These are phyloP conservation scores for Umbelopsis vinacea DNA, from an alignment of 192 early-diverging fungal species.

Conservation along the genomic window DNA sequence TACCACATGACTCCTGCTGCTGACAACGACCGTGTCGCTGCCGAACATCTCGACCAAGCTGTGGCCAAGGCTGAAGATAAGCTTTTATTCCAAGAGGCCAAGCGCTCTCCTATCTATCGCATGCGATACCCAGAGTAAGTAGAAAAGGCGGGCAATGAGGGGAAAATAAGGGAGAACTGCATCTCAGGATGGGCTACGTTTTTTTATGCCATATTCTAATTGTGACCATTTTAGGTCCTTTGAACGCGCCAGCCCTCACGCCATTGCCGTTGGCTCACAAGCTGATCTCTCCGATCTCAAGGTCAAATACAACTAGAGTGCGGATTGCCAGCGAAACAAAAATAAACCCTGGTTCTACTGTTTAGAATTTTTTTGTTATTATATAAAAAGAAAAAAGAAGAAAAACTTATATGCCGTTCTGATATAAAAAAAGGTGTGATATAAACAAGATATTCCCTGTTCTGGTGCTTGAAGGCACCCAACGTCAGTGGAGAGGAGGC, in stretches of 20 bases:
- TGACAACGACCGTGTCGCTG: conserved; percentile 31
- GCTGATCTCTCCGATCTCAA: conserved; percentile 36
- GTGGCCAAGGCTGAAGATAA: conserved; percentile 30
- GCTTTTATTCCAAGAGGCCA: conserved; percentile 36
- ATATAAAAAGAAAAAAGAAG: conserved; percentile 8
- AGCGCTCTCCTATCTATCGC: conserved; percentile 37
- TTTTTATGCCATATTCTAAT: conserved; percentile 1
- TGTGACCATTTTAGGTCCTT: conserved; percentile 23
- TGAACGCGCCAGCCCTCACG: conserved; percentile 37
- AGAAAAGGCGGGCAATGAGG: no score
- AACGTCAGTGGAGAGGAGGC: background rate
- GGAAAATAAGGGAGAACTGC: no score
- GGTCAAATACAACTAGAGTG: conserved; percentile 27
- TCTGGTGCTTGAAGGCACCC: background rate
- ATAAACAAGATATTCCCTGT: background rate
- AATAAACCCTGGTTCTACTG: background rate
- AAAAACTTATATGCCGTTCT: background rate
- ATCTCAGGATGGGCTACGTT: no score
- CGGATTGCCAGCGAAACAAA: no score
- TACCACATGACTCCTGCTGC: conserved; percentile 33
- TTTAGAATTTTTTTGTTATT: conserved; percentile 6
- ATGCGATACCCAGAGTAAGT: conserved; percentile 44
- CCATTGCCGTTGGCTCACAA: conserved; percentile 23
- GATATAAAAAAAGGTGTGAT: background rate
- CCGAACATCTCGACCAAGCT: conserved; percentile 24